phyloP scores from a whole-genome alignment of 1,284 basidiomycete genomes.

The Ceratobasidium sp. region DNA sequence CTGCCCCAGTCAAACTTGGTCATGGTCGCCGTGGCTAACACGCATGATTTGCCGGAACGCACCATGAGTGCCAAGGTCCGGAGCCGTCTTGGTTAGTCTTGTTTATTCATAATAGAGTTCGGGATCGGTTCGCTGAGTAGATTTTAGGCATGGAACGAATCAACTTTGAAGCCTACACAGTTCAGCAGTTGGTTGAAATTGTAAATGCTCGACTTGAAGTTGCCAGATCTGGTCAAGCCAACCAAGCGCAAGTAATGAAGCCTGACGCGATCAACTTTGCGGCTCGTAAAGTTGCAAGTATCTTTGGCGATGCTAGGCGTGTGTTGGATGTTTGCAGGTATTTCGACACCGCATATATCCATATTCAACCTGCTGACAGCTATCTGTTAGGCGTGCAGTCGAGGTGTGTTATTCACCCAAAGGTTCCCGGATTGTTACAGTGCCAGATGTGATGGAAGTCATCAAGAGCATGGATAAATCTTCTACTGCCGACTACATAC shows the following conservation, averaged over 20 bases:
- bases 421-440: slow-evolving; percentile 64
- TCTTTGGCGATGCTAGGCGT: slow-evolving; percentile 93
- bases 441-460: slow-evolving; percentile 80
- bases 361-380: slow-evolving; percentile 1
- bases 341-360: slow-evolving; percentile 40
- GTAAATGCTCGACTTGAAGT: slow-evolving; percentile 78
- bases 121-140: background rate
- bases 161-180: slow-evolving; percentile 92
- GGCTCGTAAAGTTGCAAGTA: slow-evolving; percentile 88
- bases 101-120: background rate
- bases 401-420: slow-evolving; percentile 66
- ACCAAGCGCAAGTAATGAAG: slow-evolving; percentile 65
- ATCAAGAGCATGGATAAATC: slow-evolving; percentile 91
- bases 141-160: slow-evolving; percentile 88
- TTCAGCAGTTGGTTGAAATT: slow-evolving; percentile 83
- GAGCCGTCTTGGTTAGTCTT: slow-evolving; percentile 79
- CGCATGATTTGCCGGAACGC: slow-evolving; percentile 96
- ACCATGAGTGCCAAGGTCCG: slow-evolving; percentile 91
- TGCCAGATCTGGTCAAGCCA: slow-evolving; percentile 60
- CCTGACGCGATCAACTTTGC: slow-evolving; percentile 87
- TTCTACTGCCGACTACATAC: slow-evolving; percentile 83
- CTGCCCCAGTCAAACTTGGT: slow-evolving; percentile 85
- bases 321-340: slow-evolving; percentile 93
- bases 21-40: slow-evolving; percentile 97
- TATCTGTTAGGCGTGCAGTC: slow-evolving; percentile 70